A percentile compares a stretch with the other conserved stretches of the same genome.
These are phyloP conservation scores for Pleochaeta shiraiana DNA, from an alignment of 2,329 filamentous ascomycete species.

Conservation along the genomic window DNA sequence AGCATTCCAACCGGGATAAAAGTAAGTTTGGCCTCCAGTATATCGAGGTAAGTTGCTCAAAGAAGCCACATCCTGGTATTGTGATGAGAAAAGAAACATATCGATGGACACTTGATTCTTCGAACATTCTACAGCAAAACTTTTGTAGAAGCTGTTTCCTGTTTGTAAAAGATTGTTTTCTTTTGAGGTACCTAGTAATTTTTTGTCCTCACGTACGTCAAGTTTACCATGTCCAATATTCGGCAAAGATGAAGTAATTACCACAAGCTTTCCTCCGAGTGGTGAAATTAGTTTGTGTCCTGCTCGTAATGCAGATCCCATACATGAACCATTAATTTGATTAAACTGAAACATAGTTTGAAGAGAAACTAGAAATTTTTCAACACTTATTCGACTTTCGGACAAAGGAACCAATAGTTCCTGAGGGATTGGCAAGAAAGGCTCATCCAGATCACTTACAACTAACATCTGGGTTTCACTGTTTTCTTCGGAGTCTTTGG, in stretches of 20 bases:
- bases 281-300: slow-evolving; percentile 92
- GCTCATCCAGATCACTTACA: slow-evolving; percentile 86
- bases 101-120: slow-evolving; percentile 98
- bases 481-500: slow-evolving; percentile 67
- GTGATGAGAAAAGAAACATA: slow-evolving; percentile 92
- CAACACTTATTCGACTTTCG: slow-evolving; percentile 78
- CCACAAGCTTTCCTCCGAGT: slow-evolving; percentile 84
- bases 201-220: slow-evolving; percentile 91
- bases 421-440: slow-evolving; percentile 82
- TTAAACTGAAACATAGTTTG: slow-evolving; percentile 96
- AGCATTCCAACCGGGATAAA: slow-evolving; percentile 93
- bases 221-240: slow-evolving; percentile 79
- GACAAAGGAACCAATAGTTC: slow-evolving; percentile 77
- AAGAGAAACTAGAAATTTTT: slow-evolving; percentile 73
- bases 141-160: slow-evolving; percentile 94
- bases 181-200: slow-evolving; percentile 80
- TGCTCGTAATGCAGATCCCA: slow-evolving; percentile 81
- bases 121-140: slow-evolving; percentile 94
- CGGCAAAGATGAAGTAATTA: slow-evolving; percentile 73
- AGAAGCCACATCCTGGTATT: slow-evolving; percentile 94
- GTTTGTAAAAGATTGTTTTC: slow-evolving; percentile 77
- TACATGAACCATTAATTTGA: slow-evolving; percentile 71
- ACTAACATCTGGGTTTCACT: slow-evolving; percentile 81
- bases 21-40: slow-evolving; percentile 94
- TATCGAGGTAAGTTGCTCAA: slow-evolving; percentile 90